These are phyloP conservation scores for Aspergillus mulundensis DNA, from an alignment of 495 filamentous ascomycete genomes.

Conservation along the genomic window DNA sequence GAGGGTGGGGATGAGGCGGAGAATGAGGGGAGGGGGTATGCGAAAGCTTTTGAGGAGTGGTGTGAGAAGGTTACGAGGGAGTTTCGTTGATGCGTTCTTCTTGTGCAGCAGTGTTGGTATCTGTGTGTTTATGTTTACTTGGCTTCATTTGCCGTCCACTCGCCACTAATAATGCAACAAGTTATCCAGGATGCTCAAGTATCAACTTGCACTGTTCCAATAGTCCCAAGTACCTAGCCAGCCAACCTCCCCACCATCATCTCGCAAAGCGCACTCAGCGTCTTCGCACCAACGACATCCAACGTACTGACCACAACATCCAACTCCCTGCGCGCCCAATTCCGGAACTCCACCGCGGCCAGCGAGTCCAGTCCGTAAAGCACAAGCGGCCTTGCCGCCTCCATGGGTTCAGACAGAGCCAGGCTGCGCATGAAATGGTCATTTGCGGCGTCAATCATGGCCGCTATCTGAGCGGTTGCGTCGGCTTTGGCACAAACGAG, in stretches of 20 bases:
- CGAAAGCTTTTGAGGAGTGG: conserved; percentile 4
- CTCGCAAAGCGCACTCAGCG: background rate
- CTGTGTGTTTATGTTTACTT: too few species aligned
- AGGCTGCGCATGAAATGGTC: background rate
- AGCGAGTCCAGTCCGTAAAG: background rate
- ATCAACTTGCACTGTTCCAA: too few species aligned
- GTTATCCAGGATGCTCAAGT: too few species aligned
- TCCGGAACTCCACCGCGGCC: background rate
- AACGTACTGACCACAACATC: background rate
- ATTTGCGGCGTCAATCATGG: background rate
- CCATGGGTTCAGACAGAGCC: background rate
- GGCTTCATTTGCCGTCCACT: too few species aligned
- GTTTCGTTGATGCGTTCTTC: background rate
- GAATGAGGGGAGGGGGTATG: background rate
- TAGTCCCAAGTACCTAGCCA: too few species aligned
- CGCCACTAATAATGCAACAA: too few species aligned
- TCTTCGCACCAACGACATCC: background rate
- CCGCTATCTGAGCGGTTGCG: background rate
- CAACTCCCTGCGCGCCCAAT: background rate
- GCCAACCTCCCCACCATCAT: background rate
- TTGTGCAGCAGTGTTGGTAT: too few species aligned
- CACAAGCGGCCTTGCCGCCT: background rate
- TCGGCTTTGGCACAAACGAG: background rate
- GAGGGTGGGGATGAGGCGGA: conserved; percentile 2
- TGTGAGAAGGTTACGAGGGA: conserved; percentile 7